phyloP scores from a whole-genome alignment of 768 basidiomycete genomes.

The Xanthoconium stramineum region DNA sequence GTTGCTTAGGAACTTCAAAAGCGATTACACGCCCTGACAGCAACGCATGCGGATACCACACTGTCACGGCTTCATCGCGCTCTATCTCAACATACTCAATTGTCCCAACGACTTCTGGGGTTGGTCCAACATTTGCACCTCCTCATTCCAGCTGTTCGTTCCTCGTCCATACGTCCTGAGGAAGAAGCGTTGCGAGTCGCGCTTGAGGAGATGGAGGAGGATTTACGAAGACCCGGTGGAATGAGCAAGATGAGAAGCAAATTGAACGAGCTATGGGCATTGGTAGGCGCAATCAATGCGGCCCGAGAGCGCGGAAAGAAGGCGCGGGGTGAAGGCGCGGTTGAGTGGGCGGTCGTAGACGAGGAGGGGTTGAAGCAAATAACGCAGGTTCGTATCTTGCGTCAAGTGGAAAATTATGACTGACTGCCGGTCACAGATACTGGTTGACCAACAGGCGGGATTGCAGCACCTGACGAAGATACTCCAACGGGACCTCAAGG shows the following conservation, averaged over 20 bases:
- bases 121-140: constrained; percentile 77
- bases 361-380: constrained; percentile 79
- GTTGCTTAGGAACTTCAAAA: constrained; percentile 58
- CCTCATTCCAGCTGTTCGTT: constrained; percentile 72
- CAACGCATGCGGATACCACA: constrained; percentile 64
- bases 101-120: constrained; percentile 64
- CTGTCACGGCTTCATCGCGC: constrained; percentile 64
- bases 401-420: not conserved
- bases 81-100: constrained; percentile 59
- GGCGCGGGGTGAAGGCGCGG: constrained; percentile 36
- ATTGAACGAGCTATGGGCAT: constrained; percentile 82
- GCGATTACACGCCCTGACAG: constrained; percentile 57
- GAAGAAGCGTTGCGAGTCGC: constrained; percentile 71
- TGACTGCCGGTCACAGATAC: constrained; percentile 46
- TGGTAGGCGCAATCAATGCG: constrained; percentile 68
- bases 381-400: constrained; percentile 50
- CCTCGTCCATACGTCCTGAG: constrained; percentile 71
- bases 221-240: constrained; percentile 51
- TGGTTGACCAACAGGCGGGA: constrained; percentile 76
- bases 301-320: constrained; percentile 51
- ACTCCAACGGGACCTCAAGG: constrained; percentile 58
- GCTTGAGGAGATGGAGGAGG: constrained; percentile 74
- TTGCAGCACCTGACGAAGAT: constrained; percentile 78
- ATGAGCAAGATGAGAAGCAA: constrained; percentile 65
- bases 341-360: constrained; percentile 83